Percentiles rank a stretch among this genome's conserved stretches.
phyloP scores from a whole-genome alignment of 108 stramenopile genomes.

The Nitzschia putrida region DNA sequence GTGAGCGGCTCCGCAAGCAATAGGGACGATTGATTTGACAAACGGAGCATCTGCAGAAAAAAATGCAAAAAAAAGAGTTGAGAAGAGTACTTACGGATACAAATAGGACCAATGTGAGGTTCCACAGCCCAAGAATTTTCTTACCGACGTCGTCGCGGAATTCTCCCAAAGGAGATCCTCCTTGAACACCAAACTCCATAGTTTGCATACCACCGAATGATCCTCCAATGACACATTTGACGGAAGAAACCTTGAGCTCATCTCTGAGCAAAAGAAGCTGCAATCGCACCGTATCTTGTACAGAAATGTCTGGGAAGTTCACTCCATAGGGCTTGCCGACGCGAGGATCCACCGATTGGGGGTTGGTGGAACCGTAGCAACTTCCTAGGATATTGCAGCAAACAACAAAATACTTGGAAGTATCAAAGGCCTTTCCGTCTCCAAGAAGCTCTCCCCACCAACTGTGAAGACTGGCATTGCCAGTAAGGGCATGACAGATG shows the following conservation, averaged over 20 bases:
- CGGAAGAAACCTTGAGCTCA: conserved; percentile 61
- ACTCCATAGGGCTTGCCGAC: conserved; percentile 61
- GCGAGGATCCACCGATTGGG: conserved; percentile 60
- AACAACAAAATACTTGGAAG: conserved; percentile 87
- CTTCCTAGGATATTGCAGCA: conserved; percentile 90
- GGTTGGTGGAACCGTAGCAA: conserved; percentile 87
- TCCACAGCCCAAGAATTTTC: no score
- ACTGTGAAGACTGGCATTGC: conserved; percentile 86
- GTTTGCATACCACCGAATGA: conserved; percentile 96
- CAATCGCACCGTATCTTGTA: conserved; percentile 86
- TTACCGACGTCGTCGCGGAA: conserved; percentile 37
- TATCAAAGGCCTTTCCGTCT: conserved; percentile 88
- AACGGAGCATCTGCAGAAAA: conserved; percentile 51
- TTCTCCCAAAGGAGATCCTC: conserved; percentile 51
- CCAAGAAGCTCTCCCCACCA: conserved; percentile 95
- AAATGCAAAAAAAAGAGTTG: neutral
- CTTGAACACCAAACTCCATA: conserved; percentile 90
- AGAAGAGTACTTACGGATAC: no score
- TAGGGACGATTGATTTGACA: conserved; percentile 76
- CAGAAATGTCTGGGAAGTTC: conserved; percentile 86
- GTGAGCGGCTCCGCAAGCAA: conserved; percentile 90
- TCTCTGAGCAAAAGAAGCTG: conserved; percentile 78
- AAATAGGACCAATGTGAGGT: no score
- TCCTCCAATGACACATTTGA: conserved; percentile 91
- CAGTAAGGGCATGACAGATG: conserved; percentile 94